Evolutionary conservation across 2,329 filamentous ascomycete genomes (phyloP), one percentile per base, ranked within the genome.

Genomic region (Lasiodiplodia theobromae): DNA sequence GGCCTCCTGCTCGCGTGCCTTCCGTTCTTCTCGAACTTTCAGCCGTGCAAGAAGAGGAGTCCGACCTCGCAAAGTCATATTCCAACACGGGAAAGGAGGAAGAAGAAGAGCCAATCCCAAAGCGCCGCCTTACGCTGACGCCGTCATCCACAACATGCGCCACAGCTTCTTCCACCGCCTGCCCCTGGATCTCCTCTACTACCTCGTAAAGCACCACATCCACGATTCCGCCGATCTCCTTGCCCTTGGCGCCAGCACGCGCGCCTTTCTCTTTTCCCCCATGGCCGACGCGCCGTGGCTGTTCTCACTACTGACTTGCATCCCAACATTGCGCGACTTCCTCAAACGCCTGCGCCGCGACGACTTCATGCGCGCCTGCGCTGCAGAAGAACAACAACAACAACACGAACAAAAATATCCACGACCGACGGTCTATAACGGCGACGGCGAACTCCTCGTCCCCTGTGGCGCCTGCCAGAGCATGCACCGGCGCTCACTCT

Each of bases 91-190:
- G 28, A 28, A 28, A 28, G 28, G 4, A 28, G 28, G 4, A 28
- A 6, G 28, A 28, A 38, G 37, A 38, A 38, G 11, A 14, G 37
- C 10, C 7, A 38, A 14, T 14, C 37, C 10, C 37, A 14, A 38
- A 10, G 38, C 38, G 4, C 38, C 38, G 1, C 38, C 38, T 16
- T 40, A 40, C 38, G 11, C 25, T 28, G 14, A 34, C 16, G 53
- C 53, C 28, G 14, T 56, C 25, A 56, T 5, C 1, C 28, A 56
- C 28, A 56, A 56, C 28, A 21, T 37, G 2, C 14, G 37, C 53
- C 53, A 56, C 53, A 56, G 53, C 53, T 56, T 56, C 53, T 25
- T 56, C 23, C 53, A 56, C 16, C 53, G 25, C 28, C 53, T 56
- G 31, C 53, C 53, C 25, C 8, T 56, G 28, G 53, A 56, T 34